Percentiles rank a stretch among this genome's conserved stretches.
phyloP scores from a whole-genome alignment of 73 alveolate species.

The Durusdinium trenchii region DNA sequence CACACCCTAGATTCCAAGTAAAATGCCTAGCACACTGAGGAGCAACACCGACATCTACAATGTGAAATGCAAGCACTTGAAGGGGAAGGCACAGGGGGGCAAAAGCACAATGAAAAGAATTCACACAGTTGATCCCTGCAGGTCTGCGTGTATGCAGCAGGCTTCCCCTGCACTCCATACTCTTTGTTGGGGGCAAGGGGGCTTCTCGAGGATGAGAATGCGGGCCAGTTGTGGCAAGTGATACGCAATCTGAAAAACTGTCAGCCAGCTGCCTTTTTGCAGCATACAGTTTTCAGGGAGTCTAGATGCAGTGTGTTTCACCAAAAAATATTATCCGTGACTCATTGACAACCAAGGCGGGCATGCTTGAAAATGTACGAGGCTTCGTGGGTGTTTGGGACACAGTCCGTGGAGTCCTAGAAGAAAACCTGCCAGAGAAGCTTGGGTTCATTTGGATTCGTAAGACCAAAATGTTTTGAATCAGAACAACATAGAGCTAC shows the following conservation, averaged over 20 bases:
- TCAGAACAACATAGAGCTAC: too few species aligned
- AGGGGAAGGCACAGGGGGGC: not conserved
- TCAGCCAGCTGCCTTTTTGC: not conserved
- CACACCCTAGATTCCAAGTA: not conserved
- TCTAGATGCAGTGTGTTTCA: too few species aligned
- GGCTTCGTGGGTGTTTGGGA: not conserved
- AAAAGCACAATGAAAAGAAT: not conserved
- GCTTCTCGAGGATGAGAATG: not conserved
- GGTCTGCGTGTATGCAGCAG: not conserved
- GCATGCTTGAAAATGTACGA: not conserved
- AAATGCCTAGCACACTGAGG: not conserved
- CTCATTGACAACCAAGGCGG: not conserved
- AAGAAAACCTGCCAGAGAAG: not conserved
- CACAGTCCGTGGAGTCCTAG: not conserved
- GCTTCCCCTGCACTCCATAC: conserved; percentile 36
- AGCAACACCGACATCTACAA: not conserved
- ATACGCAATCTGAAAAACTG: not conserved
- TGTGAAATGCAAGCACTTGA: not conserved
- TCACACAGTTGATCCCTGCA: not conserved
- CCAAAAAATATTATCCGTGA: too few species aligned
- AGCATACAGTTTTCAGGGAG: not conserved
- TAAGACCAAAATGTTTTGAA: too few species aligned
- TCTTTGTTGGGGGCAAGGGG: not conserved
- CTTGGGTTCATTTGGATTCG: not conserved
- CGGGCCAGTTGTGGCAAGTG: not conserved